Percentiles rank a stretch among this genome's conserved stretches.
Evolutionary conservation across 345 rosid species (phyloP).

Genomic region (Euphorbia tirucalli): DNA sequence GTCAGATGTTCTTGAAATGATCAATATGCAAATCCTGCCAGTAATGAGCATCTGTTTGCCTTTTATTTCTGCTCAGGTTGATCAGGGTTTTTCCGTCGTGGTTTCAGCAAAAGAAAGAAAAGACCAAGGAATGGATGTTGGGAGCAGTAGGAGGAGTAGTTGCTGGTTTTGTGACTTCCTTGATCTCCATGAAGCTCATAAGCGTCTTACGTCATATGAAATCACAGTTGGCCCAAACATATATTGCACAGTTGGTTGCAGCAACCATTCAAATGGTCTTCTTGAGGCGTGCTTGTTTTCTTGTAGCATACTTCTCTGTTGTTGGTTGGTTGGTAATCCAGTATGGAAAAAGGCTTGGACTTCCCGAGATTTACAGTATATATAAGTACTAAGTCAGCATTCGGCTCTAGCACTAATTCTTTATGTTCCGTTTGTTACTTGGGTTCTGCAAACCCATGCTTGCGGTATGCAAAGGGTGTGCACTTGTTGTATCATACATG

Average conservation of each 20-base stretch:
- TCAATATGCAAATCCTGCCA: not conserved
- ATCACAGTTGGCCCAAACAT: constrained; percentile 33
- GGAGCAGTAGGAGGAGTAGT: constrained; percentile 53
- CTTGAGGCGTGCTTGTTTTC: constrained; percentile 59
- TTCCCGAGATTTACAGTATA: constrained; percentile 34
- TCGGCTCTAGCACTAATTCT: constrained; percentile 9
- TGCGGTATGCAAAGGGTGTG: constrained; percentile 2
- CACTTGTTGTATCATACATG: not conserved
- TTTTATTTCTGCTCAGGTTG: constrained; percentile 33
- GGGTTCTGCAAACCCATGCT: constrained; percentile 13
- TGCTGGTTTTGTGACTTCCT: constrained; percentile 58
- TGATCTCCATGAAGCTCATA: constrained; percentile 44
- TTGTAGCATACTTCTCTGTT: constrained; percentile 50
- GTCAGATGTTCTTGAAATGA: not conserved
- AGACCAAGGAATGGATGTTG: constrained; percentile 45
- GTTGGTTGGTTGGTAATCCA: constrained; percentile 57
- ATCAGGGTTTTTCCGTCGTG: constrained; percentile 38
- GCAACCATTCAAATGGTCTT: constrained; percentile 11
- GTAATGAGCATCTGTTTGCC: not conserved
- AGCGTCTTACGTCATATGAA: constrained; percentile 39
- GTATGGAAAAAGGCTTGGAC: constrained; percentile 48
- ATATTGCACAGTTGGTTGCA: constrained; percentile 20
- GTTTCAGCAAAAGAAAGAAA: constrained; percentile 30
- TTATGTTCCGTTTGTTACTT: not conserved
- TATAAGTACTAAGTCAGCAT: constrained; percentile 21